These are phyloP conservation scores for Babesia caballi DNA, from an alignment of 169 alveolate species.

Conservation along the genomic window DNA sequence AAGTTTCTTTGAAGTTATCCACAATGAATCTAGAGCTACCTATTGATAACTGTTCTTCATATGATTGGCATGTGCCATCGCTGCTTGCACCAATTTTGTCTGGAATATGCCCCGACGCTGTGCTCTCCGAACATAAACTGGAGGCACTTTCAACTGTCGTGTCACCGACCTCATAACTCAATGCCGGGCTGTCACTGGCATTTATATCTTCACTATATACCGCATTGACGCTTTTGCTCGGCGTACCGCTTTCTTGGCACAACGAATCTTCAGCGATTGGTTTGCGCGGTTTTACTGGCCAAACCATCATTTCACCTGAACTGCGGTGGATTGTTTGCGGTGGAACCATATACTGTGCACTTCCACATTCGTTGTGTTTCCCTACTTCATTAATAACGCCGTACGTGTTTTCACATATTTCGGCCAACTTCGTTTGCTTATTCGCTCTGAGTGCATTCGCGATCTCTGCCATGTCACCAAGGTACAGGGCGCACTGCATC, in stretches of 20 bases:
- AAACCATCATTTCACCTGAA: conserved; percentile 29
- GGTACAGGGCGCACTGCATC: conserved; percentile 16
- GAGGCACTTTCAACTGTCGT: conserved; percentile 1
- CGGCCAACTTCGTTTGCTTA: conserved; percentile 44
- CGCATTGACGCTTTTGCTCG: conserved; percentile 17
- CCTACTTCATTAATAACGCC: background rate
- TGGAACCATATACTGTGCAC: conserved; percentile 43
- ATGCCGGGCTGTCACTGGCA: background rate
- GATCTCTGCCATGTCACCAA: conserved; percentile 58
- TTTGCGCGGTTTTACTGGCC: conserved; percentile 12
- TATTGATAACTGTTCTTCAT: too few species aligned
- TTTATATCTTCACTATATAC: too few species aligned
- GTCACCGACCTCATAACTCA: conserved; percentile 15
- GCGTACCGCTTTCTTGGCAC: conserved; percentile 1
- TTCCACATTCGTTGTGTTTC: background rate
- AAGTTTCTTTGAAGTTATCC: too few species aligned
- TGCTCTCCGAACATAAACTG: background rate
- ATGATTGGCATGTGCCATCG: too few species aligned
- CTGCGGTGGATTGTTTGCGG: conserved; percentile 56
- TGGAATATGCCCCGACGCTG: too few species aligned
- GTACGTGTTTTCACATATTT: conserved; percentile 37
- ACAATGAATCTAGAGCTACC: too few species aligned
- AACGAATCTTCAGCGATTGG: background rate
- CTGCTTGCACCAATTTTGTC: too few species aligned
- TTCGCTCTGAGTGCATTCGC: conserved; percentile 14